Base-by-base conservation (phyloP, 495 filamentous ascomycete genomes). In the Penicillium robsamsonii region DNA sequence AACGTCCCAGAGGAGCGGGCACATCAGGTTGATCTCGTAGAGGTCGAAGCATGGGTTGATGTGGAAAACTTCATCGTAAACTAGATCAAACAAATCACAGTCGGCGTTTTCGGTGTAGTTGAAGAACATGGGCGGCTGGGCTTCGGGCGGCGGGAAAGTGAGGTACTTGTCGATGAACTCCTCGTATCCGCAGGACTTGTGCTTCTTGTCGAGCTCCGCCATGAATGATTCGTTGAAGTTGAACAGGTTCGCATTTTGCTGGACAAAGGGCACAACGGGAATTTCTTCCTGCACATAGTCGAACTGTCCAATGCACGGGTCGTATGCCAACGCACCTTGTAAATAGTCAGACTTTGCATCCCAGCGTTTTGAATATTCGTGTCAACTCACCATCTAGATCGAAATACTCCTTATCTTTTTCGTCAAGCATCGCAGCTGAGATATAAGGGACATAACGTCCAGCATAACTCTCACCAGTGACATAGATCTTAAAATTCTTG, bases 31-130 rank as follows among this genome's bases (percentile, higher is more conserved):
- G 60, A 84, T 74, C 46, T 80, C 72, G 66, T 85, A 86, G 22
- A 84, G 65, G 58, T 86, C 78, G 69, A 83, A 87, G 68, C 84
- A 87, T 0, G 84, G 83, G 66, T 87, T 86, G 27, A 74, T 61
- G 4, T 65, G 63, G 25, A 77, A 61, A 13, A 73, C 77, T 46
- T 78, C 82, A 15, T 71, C 55, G 57, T 75, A 70, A 31, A 79
- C 74, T 40, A 77, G 60, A 58, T 74, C 75, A 55, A 77, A 84
- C 44, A 86, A 55, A 51, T 81, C 77, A 56, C 84, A 87, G 2
- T 72, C 46, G n/a, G 55, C 59, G n/a, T 68, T 47, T 4, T 56
- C 30, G 57, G 61, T 66, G 22, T 22, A 22, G 29, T 73, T 65
- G 50, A 74, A 69, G 40, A 59, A 58, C 51, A 72, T 74, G 45